Conservation (phyloP, 345 rosid genomes). For the Physaria fendleri region DNA sequence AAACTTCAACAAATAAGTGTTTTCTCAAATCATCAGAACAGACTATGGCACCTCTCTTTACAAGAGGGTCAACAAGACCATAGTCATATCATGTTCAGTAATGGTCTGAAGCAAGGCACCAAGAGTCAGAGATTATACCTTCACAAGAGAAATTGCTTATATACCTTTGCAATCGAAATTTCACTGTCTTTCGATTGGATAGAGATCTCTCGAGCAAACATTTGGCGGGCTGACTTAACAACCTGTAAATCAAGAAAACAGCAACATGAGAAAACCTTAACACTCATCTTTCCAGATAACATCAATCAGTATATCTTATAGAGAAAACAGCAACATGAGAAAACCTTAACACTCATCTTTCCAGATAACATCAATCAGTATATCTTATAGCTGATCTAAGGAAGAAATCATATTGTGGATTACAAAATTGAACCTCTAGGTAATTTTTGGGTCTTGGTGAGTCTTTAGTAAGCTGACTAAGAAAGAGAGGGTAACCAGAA, state of each 20-base stretch:
- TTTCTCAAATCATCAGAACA: neutral
- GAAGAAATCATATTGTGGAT: conserved; percentile 13
- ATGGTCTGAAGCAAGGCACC: conserved; percentile 14
- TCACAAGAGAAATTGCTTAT: conserved; percentile 26
- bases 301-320: neutral
- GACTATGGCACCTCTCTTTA: neutral
- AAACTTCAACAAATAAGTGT: neutral
- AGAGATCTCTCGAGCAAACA: conserved; percentile 68
- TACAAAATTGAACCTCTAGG: conserved; percentile 71
- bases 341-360: neutral
- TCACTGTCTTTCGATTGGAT: conserved; percentile 68
- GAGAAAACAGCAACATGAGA: neutral
- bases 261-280: conserved; percentile 12
- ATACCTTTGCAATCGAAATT: conserved; percentile 76
- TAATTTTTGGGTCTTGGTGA: conserved; percentile 47
- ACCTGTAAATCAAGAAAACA: conserved; percentile 41
- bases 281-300: neutral
- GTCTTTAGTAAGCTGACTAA: conserved; percentile 53
- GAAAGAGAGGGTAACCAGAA: conserved; percentile 63
- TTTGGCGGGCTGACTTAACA: conserved; percentile 50
- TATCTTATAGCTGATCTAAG: conserved; percentile 8
- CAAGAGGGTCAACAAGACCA: conserved; percentile 3
- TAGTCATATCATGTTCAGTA: conserved; percentile 13
- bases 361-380: neutral
- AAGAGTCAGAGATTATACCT: conserved; percentile 32